Evolutionary conservation across 1,284 basidiomycete genomes (phyloP).

Genomic region (Tilletia walkeri): DNA sequence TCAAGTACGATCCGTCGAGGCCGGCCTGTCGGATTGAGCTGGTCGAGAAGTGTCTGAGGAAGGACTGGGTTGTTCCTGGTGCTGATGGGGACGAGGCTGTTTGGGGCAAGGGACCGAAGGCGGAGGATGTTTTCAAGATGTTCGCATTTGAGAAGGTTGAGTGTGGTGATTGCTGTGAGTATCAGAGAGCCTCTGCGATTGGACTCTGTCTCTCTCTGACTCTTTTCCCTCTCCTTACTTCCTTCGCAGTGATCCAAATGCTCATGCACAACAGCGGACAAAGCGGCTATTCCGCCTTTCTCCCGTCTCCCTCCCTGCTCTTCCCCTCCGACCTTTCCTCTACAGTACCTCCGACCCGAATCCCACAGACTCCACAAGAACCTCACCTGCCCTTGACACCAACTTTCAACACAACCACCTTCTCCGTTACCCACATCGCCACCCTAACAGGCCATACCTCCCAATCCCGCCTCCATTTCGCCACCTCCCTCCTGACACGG

Average conservation of each 20-base stretch:
- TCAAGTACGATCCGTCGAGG: constrained; percentile 24
- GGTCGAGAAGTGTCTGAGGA: constrained; percentile 24
- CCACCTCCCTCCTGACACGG: constrained; percentile 28
- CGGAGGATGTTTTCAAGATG: constrained; percentile 29
- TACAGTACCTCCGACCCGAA: no score
- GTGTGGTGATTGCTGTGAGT: constrained; percentile 36
- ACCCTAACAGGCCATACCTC: constrained; percentile 24
- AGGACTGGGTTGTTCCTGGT: background rate
- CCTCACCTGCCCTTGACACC: constrained; percentile 10
- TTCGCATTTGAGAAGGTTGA: constrained; percentile 26
- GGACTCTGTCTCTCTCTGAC: background rate
- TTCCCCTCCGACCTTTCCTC: background rate
- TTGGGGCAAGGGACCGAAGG: background rate
- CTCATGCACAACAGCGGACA: constrained; percentile 28
- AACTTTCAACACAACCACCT: constrained; percentile 24
- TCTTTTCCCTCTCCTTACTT: background rate
- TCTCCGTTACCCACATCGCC: constrained; percentile 26
- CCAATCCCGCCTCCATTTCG: constrained; percentile 24
- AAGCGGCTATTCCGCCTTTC: constrained; percentile 30
- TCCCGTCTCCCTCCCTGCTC: constrained; percentile 23
- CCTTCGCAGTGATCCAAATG: constrained; percentile 29
- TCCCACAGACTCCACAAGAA: background rate
- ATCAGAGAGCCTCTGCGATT: background rate
- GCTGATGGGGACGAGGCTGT: background rate
- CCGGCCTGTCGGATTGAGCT: constrained; percentile 30